These are phyloP conservation scores for Albizia julibrissin DNA, from an alignment of 306 rosid genomes.

Conservation along the genomic window DNA sequence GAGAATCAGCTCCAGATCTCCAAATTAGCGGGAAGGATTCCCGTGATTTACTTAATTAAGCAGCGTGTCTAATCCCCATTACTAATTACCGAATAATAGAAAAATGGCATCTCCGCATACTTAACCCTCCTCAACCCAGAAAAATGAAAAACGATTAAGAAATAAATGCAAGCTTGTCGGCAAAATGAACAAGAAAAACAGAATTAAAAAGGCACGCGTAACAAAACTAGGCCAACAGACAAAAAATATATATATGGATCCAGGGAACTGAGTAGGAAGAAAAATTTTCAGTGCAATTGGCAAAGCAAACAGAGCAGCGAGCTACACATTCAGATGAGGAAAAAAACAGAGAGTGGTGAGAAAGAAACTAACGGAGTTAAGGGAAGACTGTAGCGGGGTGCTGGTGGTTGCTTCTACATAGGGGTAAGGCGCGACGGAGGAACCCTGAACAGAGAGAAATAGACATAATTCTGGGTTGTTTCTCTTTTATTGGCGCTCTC, in stretches of 20 bases:
- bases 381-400: neutral
- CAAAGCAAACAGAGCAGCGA: neutral
- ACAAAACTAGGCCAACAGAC: neutral
- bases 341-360: neutral
- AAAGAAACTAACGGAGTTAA: neutral
- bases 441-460: neutral
- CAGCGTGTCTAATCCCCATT: constrained; percentile 1
- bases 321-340: neutral
- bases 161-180: too few relatives aligned
- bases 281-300: neutral
- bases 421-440: neutral
- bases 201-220: neutral
- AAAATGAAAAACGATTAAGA: neutral
- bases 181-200: constrained; percentile 2
- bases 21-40: constrained; percentile 7
- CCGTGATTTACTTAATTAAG: constrained; percentile 15
- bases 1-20: constrained; percentile 41
- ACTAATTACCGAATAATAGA: neutral
- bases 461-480: neutral
- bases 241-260: neutral
- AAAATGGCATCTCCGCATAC: constrained; percentile 13
- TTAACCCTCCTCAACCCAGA: neutral
- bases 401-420: neutral
- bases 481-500: neutral
- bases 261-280: neutral